These are phyloP conservation scores for Ambrosia trifida DNA, from an alignment of 129 eudicot genomes.

Conservation along the genomic window DNA sequence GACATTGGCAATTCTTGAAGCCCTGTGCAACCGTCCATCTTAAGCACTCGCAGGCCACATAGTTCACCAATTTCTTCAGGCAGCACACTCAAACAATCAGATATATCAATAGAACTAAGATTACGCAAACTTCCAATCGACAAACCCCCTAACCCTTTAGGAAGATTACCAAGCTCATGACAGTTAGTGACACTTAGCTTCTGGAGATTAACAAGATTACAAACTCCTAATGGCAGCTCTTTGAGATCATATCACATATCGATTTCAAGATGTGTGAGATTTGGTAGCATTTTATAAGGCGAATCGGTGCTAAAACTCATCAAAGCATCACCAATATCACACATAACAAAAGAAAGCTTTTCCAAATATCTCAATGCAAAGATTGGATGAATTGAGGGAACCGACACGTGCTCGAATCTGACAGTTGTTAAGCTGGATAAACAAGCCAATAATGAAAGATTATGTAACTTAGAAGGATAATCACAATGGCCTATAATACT, in stretches of 20 bases:
- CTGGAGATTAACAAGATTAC: slow-evolving; percentile 34
- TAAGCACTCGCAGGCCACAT: slow-evolving; percentile 20
- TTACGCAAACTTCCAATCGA: slow-evolving; percentile 22
- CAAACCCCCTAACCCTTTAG: slow-evolving; percentile 31
- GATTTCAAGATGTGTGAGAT: slow-evolving; percentile 40
- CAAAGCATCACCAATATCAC: slow-evolving; percentile 42
- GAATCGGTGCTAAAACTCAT: slow-evolving; percentile 13
- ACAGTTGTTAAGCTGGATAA: slow-evolving; percentile 29
- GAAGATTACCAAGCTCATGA: slow-evolving; percentile 46
- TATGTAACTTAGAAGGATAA: slow-evolving; percentile 19
- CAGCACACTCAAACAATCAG: slow-evolving; percentile 38
- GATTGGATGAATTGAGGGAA: slow-evolving; percentile 29
- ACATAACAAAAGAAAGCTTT: slow-evolving; percentile 46
- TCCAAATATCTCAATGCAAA: slow-evolving; percentile 29
- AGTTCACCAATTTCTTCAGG: slow-evolving; percentile 35
- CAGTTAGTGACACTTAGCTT: slow-evolving; percentile 53
- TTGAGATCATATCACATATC: slow-evolving; percentile 48
- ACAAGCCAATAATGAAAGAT: slow-evolving; percentile 14
- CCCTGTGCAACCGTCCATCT: slow-evolving; percentile 39
- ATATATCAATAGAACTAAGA: slow-evolving; percentile 32
- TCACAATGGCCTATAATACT: slow-evolving; percentile 28
- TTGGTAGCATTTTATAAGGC: slow-evolving; percentile 28
- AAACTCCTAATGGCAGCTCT: slow-evolving; percentile 37
- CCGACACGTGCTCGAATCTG: slow-evolving; percentile 33
- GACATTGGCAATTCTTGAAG: slow-evolving; percentile 31